Evolutionary conservation across 2,329 filamentous ascomycete species (phyloP).

Genomic region (Scleromitrula shiraiana): DNA sequence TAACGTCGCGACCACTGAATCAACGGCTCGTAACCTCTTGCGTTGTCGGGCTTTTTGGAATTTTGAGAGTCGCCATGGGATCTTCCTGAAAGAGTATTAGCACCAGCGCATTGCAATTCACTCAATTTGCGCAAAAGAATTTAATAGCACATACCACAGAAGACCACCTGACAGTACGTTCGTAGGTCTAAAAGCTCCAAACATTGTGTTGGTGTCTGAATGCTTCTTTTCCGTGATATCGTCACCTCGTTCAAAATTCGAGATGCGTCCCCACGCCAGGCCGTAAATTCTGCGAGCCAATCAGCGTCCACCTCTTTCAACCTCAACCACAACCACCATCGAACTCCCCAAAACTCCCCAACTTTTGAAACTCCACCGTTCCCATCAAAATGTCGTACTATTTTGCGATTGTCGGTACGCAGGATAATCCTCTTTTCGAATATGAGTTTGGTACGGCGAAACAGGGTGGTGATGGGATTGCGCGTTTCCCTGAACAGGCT

Average conservation of each 20-base stretch:
- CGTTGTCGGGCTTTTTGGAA: constrained; percentile 87
- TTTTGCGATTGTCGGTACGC: constrained; percentile 92
- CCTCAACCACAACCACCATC: constrained; percentile 4
- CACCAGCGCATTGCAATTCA: constrained; percentile 12
- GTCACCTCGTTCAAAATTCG: constrained; percentile 10
- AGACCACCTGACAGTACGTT: constrained; percentile 71
- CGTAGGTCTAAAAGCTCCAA: constrained; percentile 73
- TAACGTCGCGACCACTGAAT: constrained; percentile 77
- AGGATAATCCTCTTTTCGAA: constrained; percentile 94
- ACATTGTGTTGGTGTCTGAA: constrained; percentile 50
- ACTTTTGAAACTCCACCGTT: neutral
- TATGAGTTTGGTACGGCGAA: constrained; percentile 96
- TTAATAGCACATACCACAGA: constrained; percentile 54
- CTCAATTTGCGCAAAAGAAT: neutral
- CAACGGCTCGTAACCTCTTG: constrained; percentile 73
- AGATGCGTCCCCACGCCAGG: constrained; percentile 22
- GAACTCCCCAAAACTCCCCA: constrained; percentile 6
- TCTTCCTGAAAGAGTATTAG: constrained; percentile 57
- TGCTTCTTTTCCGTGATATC: constrained; percentile 3
- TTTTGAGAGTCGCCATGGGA: constrained; percentile 86
- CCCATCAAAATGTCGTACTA: constrained; percentile 82
- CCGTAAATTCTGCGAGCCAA: constrained; percentile 17
- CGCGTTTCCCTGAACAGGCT: constrained; percentile 81
- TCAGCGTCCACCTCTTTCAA: constrained; percentile 15
- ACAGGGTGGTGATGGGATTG: constrained; percentile 84